Evolutionary conservation across 2,329 filamentous ascomycete species (phyloP), one percentile per base, ranked within the genome.

Genomic region (Ophiostoma ips): DNA sequence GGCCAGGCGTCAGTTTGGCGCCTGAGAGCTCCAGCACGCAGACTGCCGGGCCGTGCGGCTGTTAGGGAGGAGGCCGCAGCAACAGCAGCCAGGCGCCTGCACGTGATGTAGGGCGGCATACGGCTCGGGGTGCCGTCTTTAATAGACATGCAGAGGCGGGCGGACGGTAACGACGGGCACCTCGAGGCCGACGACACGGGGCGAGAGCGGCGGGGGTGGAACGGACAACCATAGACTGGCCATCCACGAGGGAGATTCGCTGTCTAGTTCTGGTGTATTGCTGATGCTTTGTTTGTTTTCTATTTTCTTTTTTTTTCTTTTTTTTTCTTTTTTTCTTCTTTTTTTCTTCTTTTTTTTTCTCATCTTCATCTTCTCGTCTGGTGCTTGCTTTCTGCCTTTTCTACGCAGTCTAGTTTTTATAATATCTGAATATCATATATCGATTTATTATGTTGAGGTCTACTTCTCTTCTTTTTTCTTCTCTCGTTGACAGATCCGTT

Each of bases 11-110:
- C 57, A 79, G 68, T 61, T 66, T 79, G 56, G 68, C 64, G 15
- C 70, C 73, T 19, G 76, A 80, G 61, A 73, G 70, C 54, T 66
- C 72, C 53, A 78, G 74, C 66, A 79, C 75, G 53, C 76, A 77
- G 59, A 66, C 68, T 49, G 68, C 66, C 58, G 75, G 75, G 18
- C 68, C 71, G 53, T 80, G 76, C 65, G 71, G 69, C 58, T 80
- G 76, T 31, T 45, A 33, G 10, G 41, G 24, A 41, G 38, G 38
- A 15, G 28, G 24, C 13, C 21, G 21, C 21, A 41, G 38, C 38
- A 41, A 21, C 21, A 7, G n/a, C n/a, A n/a, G n/a, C n/a, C n/a
- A 21, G 16, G 6, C 16, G 18, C 36, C 36, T 40, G 37, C 13
- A 7, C 21, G 16, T 38, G 36, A 4, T n/a, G n/a, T n/a, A n/a